Percentiles rank a stretch among this genome's conserved stretches.
These are phyloP conservation scores for Curvularia lunata DNA, from an alignment of 2,329 filamentous ascomycete species.

Conservation along the genomic window DNA sequence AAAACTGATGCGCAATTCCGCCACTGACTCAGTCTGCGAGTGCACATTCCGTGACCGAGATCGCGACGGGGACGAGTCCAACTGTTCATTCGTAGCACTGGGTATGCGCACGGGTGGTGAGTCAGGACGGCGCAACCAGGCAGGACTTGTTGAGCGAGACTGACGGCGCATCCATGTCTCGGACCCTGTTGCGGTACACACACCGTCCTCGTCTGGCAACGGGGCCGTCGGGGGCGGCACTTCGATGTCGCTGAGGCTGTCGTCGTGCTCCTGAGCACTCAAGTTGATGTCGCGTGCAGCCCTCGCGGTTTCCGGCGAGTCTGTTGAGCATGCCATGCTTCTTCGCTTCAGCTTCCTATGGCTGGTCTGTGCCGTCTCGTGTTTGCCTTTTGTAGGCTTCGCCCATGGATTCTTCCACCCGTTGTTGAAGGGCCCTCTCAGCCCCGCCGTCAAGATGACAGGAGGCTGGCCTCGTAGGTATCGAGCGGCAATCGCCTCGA, in stretches of 20 bases:
- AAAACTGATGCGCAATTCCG: constrained; percentile 23
- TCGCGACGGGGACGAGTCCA: constrained; percentile 31
- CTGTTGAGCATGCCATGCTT: constrained; percentile 1
- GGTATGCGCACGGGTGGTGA: constrained; percentile 12
- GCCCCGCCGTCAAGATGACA: constrained; percentile 64
- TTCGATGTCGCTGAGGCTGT: constrained; percentile 21
- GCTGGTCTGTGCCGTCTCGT: neutral
- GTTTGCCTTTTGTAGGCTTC: constrained; percentile 6
- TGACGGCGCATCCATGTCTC: constrained; percentile 17
- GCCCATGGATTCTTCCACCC: constrained; percentile 49
- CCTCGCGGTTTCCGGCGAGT: constrained; percentile 30
- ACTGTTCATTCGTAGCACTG: constrained; percentile 13
- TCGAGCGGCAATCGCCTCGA: constrained; percentile 64
- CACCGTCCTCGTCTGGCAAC: constrained; percentile 16
- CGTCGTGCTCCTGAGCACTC: constrained; percentile 10
- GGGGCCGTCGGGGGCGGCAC: constrained; percentile 28
- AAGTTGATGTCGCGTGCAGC: constrained; percentile 13
- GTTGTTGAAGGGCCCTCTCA: constrained; percentile 66
- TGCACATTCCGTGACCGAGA: constrained; percentile 19
- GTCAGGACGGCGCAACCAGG: constrained; percentile 35
- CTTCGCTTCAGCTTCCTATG: constrained; percentile 1
- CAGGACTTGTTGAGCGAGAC: constrained; percentile 24
- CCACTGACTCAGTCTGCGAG: constrained; percentile 9
- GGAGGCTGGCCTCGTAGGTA: constrained; percentile 65
- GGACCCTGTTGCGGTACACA: constrained; percentile 21